A percentile compares a stretch with the other conserved stretches of the same genome.
phyloP scores from a whole-genome alignment of 2,329 filamentous ascomycete species.

The Podosphaera fusca region DNA sequence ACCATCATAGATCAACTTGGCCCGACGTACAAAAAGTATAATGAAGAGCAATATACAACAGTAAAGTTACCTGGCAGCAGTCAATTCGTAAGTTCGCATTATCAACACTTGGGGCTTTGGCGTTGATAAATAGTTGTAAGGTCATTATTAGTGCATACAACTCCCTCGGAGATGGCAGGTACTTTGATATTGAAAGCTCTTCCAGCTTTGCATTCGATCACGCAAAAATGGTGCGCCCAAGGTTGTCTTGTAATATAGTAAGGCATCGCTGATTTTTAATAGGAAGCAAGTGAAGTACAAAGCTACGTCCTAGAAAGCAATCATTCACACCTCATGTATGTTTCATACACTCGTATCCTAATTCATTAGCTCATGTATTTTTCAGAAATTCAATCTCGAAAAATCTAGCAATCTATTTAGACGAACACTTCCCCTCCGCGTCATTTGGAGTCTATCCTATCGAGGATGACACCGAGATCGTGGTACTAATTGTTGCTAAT shows the following conservation, averaged over 20 bases:
- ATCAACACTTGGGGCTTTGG: neutral
- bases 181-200: conserved; percentile 74
- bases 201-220: conserved; percentile 84
- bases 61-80: conserved; percentile 75
- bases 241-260: conserved; percentile 1
- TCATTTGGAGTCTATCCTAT: conserved; percentile 66
- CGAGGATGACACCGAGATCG: conserved; percentile 51
- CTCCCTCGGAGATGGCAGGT: conserved; percentile 54
- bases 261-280: conserved; percentile 5
- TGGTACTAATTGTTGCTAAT: conserved; percentile 71
- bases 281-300: conserved; percentile 68
- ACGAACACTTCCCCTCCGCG: conserved; percentile 71
- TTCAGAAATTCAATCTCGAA: conserved; percentile 63
- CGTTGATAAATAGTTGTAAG: conserved; percentile 18
- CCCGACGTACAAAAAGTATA: conserved; percentile 82
- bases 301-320: conserved; percentile 55
- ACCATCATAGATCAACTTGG: conserved; percentile 47
- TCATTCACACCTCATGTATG: conserved; percentile 61
- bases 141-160: conserved; percentile 72
- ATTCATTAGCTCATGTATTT: neutral
- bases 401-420: conserved; percentile 48
- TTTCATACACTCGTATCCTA: neutral
- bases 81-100: conserved; percentile 34
- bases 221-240: conserved; percentile 36
- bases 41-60: conserved; percentile 78